Base-by-base conservation (phyloP, 2,329 filamentous ascomycete species). In the Claviceps sp. region DNA sequence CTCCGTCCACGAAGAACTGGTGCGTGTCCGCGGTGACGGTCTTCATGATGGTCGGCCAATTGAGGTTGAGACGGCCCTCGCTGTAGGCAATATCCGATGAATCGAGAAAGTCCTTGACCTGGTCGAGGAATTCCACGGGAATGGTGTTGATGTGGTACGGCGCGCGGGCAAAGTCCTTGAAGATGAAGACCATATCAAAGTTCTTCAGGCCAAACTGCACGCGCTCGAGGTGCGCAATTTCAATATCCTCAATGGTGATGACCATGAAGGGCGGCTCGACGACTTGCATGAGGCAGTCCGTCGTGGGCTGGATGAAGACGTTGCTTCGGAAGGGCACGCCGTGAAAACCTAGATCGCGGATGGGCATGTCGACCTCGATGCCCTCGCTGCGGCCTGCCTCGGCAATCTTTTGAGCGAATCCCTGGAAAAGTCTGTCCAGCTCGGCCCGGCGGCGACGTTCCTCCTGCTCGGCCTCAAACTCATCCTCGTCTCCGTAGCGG, bases 21-120 rank as follows among this genome's bases (percentile, higher is more conserved):
- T 98, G 91, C 2, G 93, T 88, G 65, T 98, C 90, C 38, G 86
- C 84, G 20, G 86, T 91, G 26, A 98, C 90, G 0, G 93, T 98
- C 77, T 98, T 98, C 89, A 98, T 98, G 65, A 98, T 98, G 16
- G 90, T 95, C 11, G 87, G 86, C 93, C 93, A 98, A 76, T 97
- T 97, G 53, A 98, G 77, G 72, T 98, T 98, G 59, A 98, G 81
- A 1, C 91, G 93, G 53, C 93, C 93, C 69, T 98, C 94, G 13
- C 82, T 86, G 73, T 84, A 97, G 18, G 93, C 84, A 63, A 98
- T 95, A 63, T 98, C 91, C 47, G 93, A 90, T 1, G 85, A 90
- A 68, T 98, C 91, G 9, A 98, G 79, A 84, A 93, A 98, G 64
- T 98, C 94, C 70, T 97, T 97, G 59, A 98, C 91, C 51, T 88